These are phyloP conservation scores for Backusella parvicylindrica DNA, from an alignment of 192 early-diverging fungal genomes.

Conservation along the genomic window DNA sequence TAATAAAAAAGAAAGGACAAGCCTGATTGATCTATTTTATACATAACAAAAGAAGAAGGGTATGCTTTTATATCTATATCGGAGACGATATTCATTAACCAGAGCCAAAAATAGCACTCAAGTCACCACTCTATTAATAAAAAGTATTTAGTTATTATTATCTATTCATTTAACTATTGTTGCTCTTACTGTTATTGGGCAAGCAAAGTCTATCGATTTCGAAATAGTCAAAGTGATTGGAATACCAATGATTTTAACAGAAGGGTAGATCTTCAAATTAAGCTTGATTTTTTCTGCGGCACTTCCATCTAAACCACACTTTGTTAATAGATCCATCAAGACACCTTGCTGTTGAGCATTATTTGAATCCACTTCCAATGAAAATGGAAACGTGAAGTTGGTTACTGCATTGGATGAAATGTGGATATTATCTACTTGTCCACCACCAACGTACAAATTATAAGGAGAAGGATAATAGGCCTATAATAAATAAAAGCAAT, in stretches of 20 bases:
- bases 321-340: slow-evolving; percentile 36
- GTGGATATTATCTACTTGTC: slow-evolving; percentile 36
- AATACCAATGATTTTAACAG: slow-evolving; percentile 44
- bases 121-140: background rate
- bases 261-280: slow-evolving; percentile 46
- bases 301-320: slow-evolving; percentile 40
- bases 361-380: slow-evolving; percentile 22
- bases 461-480: slow-evolving; percentile 48
- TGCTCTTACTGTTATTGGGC: slow-evolving; percentile 33
- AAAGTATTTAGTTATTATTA: background rate
- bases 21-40: background rate
- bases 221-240: slow-evolving; percentile 39
- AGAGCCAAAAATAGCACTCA: background rate
- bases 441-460: slow-evolving; percentile 45
- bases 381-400: slow-evolving; percentile 44
- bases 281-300: slow-evolving; percentile 23
- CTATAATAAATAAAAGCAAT: slow-evolving; percentile 19
- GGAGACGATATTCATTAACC: background rate
- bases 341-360: slow-evolving; percentile 35
- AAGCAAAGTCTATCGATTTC: slow-evolving; percentile 33
- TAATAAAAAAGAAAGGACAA: background rate
- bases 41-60: background rate
- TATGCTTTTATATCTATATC: background rate
- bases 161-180: background rate
- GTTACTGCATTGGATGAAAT: slow-evolving; percentile 37